Base-by-base conservation (phyloP, 805 yeast species). In the Millerago galiae region DNA sequence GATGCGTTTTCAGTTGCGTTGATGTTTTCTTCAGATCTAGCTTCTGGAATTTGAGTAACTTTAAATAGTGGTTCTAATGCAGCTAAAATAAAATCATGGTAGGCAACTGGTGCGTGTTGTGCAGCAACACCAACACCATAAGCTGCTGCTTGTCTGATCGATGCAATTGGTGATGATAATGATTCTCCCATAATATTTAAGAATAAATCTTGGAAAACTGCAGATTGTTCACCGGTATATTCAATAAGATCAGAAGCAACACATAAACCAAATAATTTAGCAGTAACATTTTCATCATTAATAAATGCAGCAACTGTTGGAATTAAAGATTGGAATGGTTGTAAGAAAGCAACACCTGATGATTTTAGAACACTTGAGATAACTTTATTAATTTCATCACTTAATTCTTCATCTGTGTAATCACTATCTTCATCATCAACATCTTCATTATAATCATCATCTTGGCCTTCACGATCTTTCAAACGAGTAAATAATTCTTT, bases 371-470 rank as follows among this genome's bases (percentile, higher is more conserved):
- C 70, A 1, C 83, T 71, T 8, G 83, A 72, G 31, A 93, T 62
- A 1, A 83, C 80, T 58, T 83, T 84, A 59, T 83, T 85, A 49
- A 89, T 78, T 58, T 91, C 95, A 54, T 88, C 95, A 40, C 89
- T 65, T 36, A 93, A 67, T 57, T 90, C 96, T 58, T 89, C 97
- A 60, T 93, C 98, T 1, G 93, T 81, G 52, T 72, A 77, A 54
- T 84, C 95, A 45, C 80, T 88, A 26, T 77, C 81, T 43, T 90
- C 97, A 43, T 82, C 89, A 45, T 83, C 95, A 6, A 81, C 69
- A 35, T 87, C 96, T 64, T 88, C 96, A 45, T 83, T 83, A 60
- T 82, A 89, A 54, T 86, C 95, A 58, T 87, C 95, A 49, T 84
- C 93, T 34, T 74, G 82, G 46, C 70, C 71, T 41, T 86, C 89